Base-by-base conservation (phyloP, 2,329 filamentous ascomycete species). In the Tolypocladium album region DNA sequence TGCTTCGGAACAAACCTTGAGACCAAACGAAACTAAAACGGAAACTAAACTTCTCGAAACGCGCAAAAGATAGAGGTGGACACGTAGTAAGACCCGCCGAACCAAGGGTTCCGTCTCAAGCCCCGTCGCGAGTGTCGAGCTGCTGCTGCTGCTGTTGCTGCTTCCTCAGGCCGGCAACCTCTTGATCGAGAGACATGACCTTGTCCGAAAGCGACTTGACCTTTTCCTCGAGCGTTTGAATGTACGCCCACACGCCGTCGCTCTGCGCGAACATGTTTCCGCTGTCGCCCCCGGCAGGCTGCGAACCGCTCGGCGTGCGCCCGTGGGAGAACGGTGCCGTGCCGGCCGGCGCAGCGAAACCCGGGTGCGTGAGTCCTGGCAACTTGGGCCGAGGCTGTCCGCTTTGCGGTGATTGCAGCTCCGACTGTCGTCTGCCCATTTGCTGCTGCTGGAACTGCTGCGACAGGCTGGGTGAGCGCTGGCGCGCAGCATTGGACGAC, bases 211-310 rank as follows among this genome's bases (percentile, higher is more conserved):
- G 63, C 38, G 64, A 65, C 62, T 75, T 76, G 56, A 76, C 67
- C 62, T 74, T 75, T 15, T 84, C 82, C 68, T 93, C 89, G 57
- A 93, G 76, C 22, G 79, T 81, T 60, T 90, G 85, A 40, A 92
- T 83, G 67, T 91, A 91, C 4, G 80, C 76, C 87, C 87, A 91
- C 11, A 92, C 76, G 50, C 85, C 86, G 57, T 85, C 83, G 22
- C 77, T 77, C 22, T 80, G 75, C 58, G 84, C 77, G 70, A 90
- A 87, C 62, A 90, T 79, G 66, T 90, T 90, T 62, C 83, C 83
- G 64, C 83, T 84, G 67, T 83, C 86, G 57, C 80, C 82, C 52
- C 75, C 76, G 24, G 50, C 50, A 53, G 81, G 79, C 68, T 88
- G 72, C 58, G 69, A 76, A 31, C 79, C 78, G 66, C 82, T 81